These are phyloP conservation scores for Lentinus brumalis DNA, from an alignment of 768 basidiomycete genomes.

Conservation along the genomic window DNA sequence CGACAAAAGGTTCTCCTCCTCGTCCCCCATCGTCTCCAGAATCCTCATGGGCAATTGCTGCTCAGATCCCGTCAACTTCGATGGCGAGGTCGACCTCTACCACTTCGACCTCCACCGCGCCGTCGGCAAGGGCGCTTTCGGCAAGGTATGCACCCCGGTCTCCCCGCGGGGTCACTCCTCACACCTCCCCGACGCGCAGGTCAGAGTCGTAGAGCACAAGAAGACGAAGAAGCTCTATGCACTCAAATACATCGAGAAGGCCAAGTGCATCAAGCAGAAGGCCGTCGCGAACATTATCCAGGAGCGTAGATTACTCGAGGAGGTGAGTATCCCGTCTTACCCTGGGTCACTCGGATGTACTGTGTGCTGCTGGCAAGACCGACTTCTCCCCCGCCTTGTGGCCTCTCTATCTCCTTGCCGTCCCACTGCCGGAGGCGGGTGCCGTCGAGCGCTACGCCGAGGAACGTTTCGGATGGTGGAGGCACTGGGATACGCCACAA, in stretches of 20 bases:
- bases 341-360: neutral
- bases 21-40: constrained; percentile 14
- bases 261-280: constrained; percentile 86
- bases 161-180: neutral
- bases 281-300: constrained; percentile 93
- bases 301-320: constrained; percentile 89
- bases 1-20: constrained; percentile 21
- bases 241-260: constrained; percentile 98
- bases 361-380: neutral
- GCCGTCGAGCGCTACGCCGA: neutral
- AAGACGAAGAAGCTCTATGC: constrained; percentile 90
- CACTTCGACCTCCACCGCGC: constrained; percentile 96
- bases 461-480: neutral
- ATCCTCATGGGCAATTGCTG: constrained; percentile 30
- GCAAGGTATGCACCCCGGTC: constrained; percentile 70
- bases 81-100: constrained; percentile 76
- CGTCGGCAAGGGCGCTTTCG: constrained; percentile 97
- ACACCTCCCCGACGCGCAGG: constrained; percentile 46
- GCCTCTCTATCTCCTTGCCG: neutral
- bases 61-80: constrained; percentile 54
- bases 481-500: neutral
- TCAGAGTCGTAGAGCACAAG: constrained; percentile 97
- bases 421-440: neutral
- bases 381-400: neutral
- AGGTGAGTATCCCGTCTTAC: constrained; percentile 50